Evolutionary conservation across 768 basidiomycete species (phyloP).

Genomic region (Panellus pusillus): DNA sequence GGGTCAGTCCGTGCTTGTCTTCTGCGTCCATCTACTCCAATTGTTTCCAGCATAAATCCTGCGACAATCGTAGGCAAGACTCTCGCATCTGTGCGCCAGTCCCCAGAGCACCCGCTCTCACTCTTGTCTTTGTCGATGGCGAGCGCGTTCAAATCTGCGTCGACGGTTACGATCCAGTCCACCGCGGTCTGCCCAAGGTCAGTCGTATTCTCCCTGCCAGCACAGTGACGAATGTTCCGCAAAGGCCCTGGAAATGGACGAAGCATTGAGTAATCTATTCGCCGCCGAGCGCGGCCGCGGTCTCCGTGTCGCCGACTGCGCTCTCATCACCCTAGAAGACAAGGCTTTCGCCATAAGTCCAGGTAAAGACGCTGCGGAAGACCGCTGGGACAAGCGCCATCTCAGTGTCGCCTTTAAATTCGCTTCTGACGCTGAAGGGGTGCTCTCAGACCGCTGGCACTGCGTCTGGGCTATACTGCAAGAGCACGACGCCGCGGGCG

Average conservation of each 20-base stretch:
- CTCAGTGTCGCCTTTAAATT: constrained; percentile 57
- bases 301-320: constrained; percentile 52
- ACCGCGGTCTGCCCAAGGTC: constrained; percentile 55
- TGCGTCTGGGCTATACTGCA: constrained; percentile 65
- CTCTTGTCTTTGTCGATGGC: constrained; percentile 47
- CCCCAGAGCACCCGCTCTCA: constrained; percentile 44
- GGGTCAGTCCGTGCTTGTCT: constrained; percentile 24
- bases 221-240: constrained; percentile 37
- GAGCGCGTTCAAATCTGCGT: constrained; percentile 52
- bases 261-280: constrained; percentile 39
- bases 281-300: constrained; percentile 32
- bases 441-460: constrained; percentile 41
- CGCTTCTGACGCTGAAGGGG: constrained; percentile 29
- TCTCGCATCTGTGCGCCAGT: constrained; percentile 39
- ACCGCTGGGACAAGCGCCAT: constrained; percentile 48
- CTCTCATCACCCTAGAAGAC: constrained; percentile 54
- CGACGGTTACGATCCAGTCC: constrained; percentile 59
- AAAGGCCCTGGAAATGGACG: constrained; percentile 57
- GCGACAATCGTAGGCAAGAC: constrained; percentile 44
- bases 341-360: constrained; percentile 48
- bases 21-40: background rate
- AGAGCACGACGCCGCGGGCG: constrained; percentile 45
- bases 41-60: constrained; percentile 38
- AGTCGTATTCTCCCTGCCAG: too few species aligned
- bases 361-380: constrained; percentile 30